Evolutionary conservation across 495 filamentous ascomycete species (phyloP).

Genomic region (Aspergillus heteromorphus): DNA sequence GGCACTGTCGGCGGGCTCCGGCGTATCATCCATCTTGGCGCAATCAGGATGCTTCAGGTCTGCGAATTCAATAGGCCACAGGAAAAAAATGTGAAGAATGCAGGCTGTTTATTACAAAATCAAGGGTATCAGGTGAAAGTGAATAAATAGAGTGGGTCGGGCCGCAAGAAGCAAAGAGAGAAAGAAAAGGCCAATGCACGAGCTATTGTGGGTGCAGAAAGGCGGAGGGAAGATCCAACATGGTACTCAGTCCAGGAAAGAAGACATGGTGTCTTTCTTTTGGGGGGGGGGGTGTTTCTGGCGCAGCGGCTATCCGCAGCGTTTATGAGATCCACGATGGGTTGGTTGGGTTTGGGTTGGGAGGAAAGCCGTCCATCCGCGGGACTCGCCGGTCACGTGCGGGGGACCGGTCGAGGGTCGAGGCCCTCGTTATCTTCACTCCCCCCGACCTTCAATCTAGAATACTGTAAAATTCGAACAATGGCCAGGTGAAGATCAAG

Average conservation of each 20-base stretch:
- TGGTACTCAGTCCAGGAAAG: not conserved
- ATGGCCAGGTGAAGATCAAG: no score
- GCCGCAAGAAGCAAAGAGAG: not conserved
- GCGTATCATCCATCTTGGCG: slow-evolving; percentile 27
- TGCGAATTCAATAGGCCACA: slow-evolving; percentile 6
- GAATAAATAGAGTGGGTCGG: not conserved
- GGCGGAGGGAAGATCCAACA: not conserved
- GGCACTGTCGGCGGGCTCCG: slow-evolving; percentile 17
- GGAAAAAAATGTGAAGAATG: not conserved
- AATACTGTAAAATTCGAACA: no score
- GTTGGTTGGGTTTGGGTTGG: no score
- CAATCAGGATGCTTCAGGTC: not conserved
- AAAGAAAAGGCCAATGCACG: not conserved
- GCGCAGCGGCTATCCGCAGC: not conserved
- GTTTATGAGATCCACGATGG: slow-evolving; percentile 2
- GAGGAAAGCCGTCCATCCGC: slow-evolving; percentile 8
- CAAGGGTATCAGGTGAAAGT: not conserved
- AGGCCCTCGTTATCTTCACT: not conserved
- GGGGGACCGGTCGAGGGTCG: not conserved
- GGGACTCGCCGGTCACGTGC: slow-evolving; percentile 10
- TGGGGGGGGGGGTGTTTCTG: not conserved
- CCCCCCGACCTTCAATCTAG: not conserved
- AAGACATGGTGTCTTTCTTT: slow-evolving; percentile 4
- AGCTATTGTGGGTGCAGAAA: not conserved
- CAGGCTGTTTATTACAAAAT: not conserved